Evolutionary conservation across 2,329 filamentous ascomycete genomes (phyloP), one percentile per base, ranked within the genome.

Genomic region (Chaetomium sp.): DNA sequence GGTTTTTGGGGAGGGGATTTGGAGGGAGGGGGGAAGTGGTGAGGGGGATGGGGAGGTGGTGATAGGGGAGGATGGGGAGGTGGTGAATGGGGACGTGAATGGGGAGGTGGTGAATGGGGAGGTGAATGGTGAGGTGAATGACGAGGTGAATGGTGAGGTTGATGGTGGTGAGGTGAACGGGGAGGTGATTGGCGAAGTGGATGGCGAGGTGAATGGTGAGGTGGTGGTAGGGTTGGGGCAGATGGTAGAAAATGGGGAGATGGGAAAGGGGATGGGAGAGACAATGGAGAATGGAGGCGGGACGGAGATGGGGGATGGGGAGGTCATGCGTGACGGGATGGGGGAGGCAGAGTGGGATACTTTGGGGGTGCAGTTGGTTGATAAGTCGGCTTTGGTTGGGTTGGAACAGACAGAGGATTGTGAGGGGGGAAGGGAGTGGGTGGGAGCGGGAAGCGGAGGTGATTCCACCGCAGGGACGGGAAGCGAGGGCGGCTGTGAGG

Each of bases 1-100:
- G 5, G 53, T 45, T 5, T 69, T 70, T 54, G 47, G 53, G 25
- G 64, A 68, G 50, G 61, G 65, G 10, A 62, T 68, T 12, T 67
- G 66, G 63, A 19, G 5, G 55, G 55, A 3, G 55, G 67, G 16
- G 45, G 35, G n/a, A 49, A 35, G 7, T 55, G n/a, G 31, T 7
- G 31, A 2, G 9, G 59, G 2, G 16, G n/a, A 9, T 1, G 45
- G 10, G 53, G 57, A 45, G 57, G 51, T 38, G 47, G 19, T 51
- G 38, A n/a, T n/a, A n/a, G n/a, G n/a, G 31, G 45, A 57, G 5
- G 50, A 31, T 21, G 9, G 23, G 6, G 12, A 3, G 51, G 13
- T 56, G 54, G 21, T 33, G n/a, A 23, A 2, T 23, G 31, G 21
- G 31, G 29, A 19, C 4, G 45, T 2, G 9, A 23, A 33, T 10